Percentiles rank a stretch among this genome's conserved stretches.
phyloP scores from a whole-genome alignment of 176 grass and related monocot species.

The Microstegium vimineum region DNA sequence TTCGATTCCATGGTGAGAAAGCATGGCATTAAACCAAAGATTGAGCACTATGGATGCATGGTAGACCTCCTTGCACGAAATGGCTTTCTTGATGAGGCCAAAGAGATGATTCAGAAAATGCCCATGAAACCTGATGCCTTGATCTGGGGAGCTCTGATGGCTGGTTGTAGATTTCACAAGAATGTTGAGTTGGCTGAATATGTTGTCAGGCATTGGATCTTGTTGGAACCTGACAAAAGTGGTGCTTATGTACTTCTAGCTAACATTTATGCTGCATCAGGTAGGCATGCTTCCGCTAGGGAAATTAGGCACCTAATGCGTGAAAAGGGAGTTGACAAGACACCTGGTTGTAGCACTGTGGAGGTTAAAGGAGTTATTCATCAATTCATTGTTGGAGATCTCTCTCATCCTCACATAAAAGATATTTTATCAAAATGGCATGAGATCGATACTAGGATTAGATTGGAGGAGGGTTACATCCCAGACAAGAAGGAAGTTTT shows the following conservation, averaged over 20 bases:
- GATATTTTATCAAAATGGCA: constrained; percentile 54
- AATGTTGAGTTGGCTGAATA: constrained; percentile 48
- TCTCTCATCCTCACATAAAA: constrained; percentile 51
- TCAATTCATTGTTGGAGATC: constrained; percentile 60
- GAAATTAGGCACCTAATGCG: constrained; percentile 47
- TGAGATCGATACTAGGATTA: constrained; percentile 51
- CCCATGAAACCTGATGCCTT: constrained; percentile 55
- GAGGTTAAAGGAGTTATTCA: constrained; percentile 53
- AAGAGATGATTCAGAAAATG: constrained; percentile 44
- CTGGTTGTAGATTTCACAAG: constrained; percentile 59
- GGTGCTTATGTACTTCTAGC: constrained; percentile 50
- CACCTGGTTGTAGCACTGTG: constrained; percentile 50
- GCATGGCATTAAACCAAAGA: constrained; percentile 48
- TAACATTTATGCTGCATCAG: constrained; percentile 48
- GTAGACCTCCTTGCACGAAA: constrained; percentile 53
- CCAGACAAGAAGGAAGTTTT: constrained; percentile 57
- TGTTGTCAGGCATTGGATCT: constrained; percentile 46
- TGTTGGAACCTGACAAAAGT: constrained; percentile 52
- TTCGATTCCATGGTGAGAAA: constrained; percentile 43
- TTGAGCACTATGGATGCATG: constrained; percentile 60
- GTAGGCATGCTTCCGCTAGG: constrained; percentile 42
- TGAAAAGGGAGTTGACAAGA: constrained; percentile 51
- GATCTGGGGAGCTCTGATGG: constrained; percentile 60
- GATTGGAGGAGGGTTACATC: constrained; percentile 50
- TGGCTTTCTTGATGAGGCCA: constrained; percentile 46